phyloP scores from a whole-genome alignment of 805 yeast genomes.

The Suhomyces vadensis region DNA sequence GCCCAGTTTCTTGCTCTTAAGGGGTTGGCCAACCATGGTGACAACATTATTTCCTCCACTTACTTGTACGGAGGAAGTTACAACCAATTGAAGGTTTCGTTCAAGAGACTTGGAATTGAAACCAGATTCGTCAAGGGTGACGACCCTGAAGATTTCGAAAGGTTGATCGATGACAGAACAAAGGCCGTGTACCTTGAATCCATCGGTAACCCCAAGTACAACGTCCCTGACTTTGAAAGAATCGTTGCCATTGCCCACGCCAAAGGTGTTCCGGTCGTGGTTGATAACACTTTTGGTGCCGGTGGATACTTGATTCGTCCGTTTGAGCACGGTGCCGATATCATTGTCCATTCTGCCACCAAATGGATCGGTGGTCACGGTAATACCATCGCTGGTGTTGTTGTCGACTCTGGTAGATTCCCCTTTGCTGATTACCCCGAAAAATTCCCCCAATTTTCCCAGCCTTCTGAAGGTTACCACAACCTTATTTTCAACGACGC shows the following conservation, averaged over 20 bases:
- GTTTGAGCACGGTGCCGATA: conserved; percentile 85
- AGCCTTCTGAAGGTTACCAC: conserved; percentile 93
- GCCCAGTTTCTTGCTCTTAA: conserved; percentile 87
- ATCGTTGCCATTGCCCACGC: conserved; percentile 77
- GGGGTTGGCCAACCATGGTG: conserved; percentile 84
- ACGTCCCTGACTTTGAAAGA: conserved; percentile 86
- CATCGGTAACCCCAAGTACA: conserved; percentile 90
- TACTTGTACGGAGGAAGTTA: conserved; percentile 94
- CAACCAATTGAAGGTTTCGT: conserved; percentile 90
- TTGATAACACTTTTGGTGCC: conserved; percentile 96
- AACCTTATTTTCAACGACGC: conserved; percentile 82
- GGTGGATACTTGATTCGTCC: conserved; percentile 90
- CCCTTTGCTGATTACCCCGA: conserved; percentile 86
- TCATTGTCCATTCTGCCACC: conserved; percentile 91
- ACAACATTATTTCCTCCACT: conserved; percentile 84
- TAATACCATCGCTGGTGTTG: conserved; percentile 88
- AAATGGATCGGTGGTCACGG: conserved; percentile 99
- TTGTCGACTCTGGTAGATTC: conserved; percentile 89
- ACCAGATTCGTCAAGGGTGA: conserved; percentile 86
- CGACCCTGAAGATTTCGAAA: conserved; percentile 68
- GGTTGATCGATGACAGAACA: conserved; percentile 77
- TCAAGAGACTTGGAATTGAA: conserved; percentile 86
- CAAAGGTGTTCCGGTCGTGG: conserved; percentile 86
- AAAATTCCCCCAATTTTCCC: conserved; percentile 86
- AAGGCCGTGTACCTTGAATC: conserved; percentile 88